These are phyloP conservation scores for Pleurotus sapidus DNA, from an alignment of 768 basidiomycete species.

Conservation along the genomic window DNA sequence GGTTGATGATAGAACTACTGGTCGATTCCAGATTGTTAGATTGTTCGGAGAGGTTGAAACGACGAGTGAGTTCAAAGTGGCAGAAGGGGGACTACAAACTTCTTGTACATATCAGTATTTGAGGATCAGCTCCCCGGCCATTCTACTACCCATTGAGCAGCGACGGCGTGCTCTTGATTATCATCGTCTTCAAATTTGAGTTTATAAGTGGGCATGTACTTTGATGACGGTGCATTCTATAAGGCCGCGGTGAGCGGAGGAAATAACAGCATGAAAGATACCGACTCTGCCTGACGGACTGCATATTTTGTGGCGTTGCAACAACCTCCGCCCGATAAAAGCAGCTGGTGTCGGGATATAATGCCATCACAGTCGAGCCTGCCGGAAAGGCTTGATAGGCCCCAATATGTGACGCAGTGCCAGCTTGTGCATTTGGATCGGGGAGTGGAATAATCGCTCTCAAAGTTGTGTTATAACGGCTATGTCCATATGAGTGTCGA, in stretches of 20 bases:
- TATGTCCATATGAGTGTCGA: slow-evolving; percentile 20
- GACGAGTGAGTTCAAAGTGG: too few species aligned
- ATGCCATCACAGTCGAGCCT: slow-evolving; percentile 76
- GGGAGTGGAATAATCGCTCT: slow-evolving; percentile 78
- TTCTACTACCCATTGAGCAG: slow-evolving; percentile 81
- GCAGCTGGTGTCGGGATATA: slow-evolving; percentile 91
- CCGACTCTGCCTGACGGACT: slow-evolving; percentile 33
- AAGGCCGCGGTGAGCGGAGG: background rate
- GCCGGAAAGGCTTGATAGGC: slow-evolving; percentile 70
- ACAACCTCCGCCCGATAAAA: slow-evolving; percentile 88
- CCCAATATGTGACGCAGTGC: slow-evolving; percentile 61
- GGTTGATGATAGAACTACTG: too few species aligned
- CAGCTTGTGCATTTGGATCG: slow-evolving; percentile 57
- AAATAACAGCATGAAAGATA: background rate
- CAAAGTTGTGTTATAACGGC: slow-evolving; percentile 67
- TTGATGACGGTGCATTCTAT: slow-evolving; percentile 37
- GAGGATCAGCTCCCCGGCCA: slow-evolving; percentile 47
- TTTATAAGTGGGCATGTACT: slow-evolving; percentile 61
- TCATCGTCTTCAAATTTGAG: slow-evolving; percentile 90
- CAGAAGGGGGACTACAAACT: too few species aligned
- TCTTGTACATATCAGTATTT: too few species aligned
- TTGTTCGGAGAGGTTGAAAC: too few species aligned
- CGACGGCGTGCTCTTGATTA: slow-evolving; percentile 73
- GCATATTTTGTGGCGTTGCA: slow-evolving; percentile 52
- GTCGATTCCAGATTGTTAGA: too few species aligned